Conservation (phyloP, 768 basidiomycete genomes). For the Termitomyces sp. region DNA sequence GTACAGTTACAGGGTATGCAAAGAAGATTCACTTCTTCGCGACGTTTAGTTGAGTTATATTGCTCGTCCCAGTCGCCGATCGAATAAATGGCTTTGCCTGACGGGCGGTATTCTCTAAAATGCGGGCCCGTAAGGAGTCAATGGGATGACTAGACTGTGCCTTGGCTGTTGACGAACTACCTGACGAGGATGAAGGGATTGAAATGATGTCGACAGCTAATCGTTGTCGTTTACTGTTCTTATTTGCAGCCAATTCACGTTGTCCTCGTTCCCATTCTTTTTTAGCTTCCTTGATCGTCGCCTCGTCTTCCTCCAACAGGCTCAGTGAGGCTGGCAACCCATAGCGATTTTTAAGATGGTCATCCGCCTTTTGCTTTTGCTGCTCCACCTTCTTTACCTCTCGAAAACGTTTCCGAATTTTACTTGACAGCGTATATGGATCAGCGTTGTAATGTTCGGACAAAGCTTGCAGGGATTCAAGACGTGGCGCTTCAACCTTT, state of each 20-base stretch:
- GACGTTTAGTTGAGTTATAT: background rate
- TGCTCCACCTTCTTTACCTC: constrained; percentile 81
- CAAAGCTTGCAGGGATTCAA: constrained; percentile 73
- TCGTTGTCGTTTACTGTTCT: constrained; percentile 46
- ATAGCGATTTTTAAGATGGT: constrained; percentile 68
- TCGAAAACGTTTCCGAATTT: constrained; percentile 78
- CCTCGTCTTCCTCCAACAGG: constrained; percentile 65
- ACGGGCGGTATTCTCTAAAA: constrained; percentile 53
- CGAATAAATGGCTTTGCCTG: constrained; percentile 25
- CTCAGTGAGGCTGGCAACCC: constrained; percentile 68
- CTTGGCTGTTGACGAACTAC: constrained; percentile 14
- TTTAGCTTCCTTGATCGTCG: constrained; percentile 55
- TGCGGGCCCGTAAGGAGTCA: constrained; percentile 47
- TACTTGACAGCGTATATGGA: constrained; percentile 77
- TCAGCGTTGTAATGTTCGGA: constrained; percentile 82
- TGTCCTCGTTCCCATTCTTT: constrained; percentile 57
- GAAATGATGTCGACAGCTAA: constrained; percentile 25
- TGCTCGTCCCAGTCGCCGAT: background rate
- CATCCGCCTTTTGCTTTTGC: constrained; percentile 65
- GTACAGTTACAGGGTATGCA: background rate
- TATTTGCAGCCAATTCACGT: constrained; percentile 38
- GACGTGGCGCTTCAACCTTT: constrained; percentile 72
- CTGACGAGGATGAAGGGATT: constrained; percentile 21
- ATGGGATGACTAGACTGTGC: constrained; percentile 24
- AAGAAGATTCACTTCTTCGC: background rate